Percentiles rank a stretch among this genome's conserved stretches.
phyloP scores from a whole-genome alignment of 140 eudicot genomes.

The Bidens hawaiensis region DNA sequence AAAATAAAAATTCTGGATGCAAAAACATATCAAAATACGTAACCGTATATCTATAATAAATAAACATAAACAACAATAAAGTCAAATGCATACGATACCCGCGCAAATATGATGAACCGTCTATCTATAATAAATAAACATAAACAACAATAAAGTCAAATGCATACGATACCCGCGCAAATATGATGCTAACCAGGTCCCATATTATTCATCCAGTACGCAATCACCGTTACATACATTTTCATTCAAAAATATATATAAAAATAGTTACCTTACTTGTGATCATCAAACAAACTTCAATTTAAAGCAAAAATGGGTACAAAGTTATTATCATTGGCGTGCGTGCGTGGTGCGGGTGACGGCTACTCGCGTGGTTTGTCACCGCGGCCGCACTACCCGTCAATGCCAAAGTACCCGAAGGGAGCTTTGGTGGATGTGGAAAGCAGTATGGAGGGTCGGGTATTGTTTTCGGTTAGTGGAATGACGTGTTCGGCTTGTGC shows the following conservation, averaged over 20 bases:
- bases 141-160: conserved; percentile 27
- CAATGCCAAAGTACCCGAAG: conserved; percentile 90
- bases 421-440: conserved; percentile 53
- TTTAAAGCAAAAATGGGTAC: conserved; percentile 41
- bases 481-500: conserved; percentile 98
- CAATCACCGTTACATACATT: conserved; percentile 15
- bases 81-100: conserved; percentile 38
- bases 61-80: background rate
- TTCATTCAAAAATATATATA: background rate
- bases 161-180: conserved; percentile 33
- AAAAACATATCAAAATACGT: conserved; percentile 9
- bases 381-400: conserved; percentile 80
- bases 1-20: background rate
- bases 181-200: background rate
- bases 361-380: conserved; percentile 38
- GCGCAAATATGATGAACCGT: conserved; percentile 21
- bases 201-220: conserved; percentile 21
- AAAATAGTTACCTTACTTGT: background rate
- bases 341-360: conserved; percentile 47
- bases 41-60: background rate
- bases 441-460: conserved; percentile 48
- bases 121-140: too few relatives aligned
- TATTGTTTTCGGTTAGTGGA: conserved; percentile 73
- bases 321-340: conserved; percentile 55
- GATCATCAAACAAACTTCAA: background rate